Percentiles rank a stretch among this genome's conserved stretches.
Conservation (phyloP, 169 alveolate species). For the Plasmodium yoelii region DNA sequence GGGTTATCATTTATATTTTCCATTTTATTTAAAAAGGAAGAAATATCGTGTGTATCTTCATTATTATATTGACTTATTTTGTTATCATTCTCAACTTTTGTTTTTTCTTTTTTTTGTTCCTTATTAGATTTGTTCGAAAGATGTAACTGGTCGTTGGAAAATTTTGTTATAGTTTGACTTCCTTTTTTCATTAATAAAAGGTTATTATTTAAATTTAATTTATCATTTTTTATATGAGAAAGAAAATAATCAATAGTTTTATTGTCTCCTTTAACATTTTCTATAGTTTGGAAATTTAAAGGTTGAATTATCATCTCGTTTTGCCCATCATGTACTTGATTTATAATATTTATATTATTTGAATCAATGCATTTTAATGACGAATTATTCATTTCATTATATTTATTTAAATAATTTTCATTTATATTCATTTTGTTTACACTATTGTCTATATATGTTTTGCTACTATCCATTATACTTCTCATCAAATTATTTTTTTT, state of each 20-base stretch:
- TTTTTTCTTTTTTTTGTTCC: not conserved
- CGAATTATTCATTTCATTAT: not conserved
- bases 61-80: not conserved
- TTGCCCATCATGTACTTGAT: not conserved
- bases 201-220: slow-evolving; percentile 14
- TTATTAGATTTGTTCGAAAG: not conserved
- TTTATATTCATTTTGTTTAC: not conserved
- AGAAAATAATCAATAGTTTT: slow-evolving; percentile 35
- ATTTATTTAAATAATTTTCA: not conserved
- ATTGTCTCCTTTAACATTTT: slow-evolving; percentile 21
- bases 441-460: not conserved
- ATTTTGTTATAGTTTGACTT: not conserved
- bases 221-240: slow-evolving; percentile 32
- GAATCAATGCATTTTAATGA: not conserved
- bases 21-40: not conserved
- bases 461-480: not conserved
- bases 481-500: not conserved
- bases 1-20: not conserved
- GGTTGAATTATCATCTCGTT: not conserved
- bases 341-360: not conserved
- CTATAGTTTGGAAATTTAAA: not conserved
- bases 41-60: not conserved
- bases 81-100: not conserved
- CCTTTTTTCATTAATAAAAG: not conserved
- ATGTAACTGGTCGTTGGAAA: too few species aligned